Evolutionary conservation across 805 yeast species (phyloP), one percentile per base, ranked within the genome.

Genomic region (Lachancea sp.): DNA sequence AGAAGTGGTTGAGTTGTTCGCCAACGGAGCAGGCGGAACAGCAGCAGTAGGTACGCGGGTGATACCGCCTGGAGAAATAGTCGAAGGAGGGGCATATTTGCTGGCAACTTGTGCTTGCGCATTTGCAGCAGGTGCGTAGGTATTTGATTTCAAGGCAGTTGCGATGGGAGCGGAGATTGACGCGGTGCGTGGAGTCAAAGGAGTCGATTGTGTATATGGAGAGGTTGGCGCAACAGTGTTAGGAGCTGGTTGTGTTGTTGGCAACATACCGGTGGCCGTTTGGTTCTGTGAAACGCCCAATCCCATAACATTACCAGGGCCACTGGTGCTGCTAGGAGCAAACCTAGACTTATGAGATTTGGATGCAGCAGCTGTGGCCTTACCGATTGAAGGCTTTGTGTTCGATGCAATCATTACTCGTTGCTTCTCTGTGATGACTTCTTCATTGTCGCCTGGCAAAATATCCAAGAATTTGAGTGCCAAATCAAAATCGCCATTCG

Each of bases 401-500:
- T 72, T 72, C 12, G 78, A 69, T 6, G 95, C 95, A 50, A 76
- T 78, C 34, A 70, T 48, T 15, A 90, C 80, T 52, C 98, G 79
- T 47, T 84, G 89, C 60, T 80, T 84, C 55, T 86, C 96, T 31
- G 74, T 58, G 41, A 72, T 75, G 36, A 83, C 79, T 19, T 80
- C 85, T 32, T 82, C 83, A 51, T 80, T 77, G 40, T 77, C 77
- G 33, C 74, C 77, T 9, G 97, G 95, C 53, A 92, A 69, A 45
- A 82, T 69, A 33, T 70, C 68, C 56, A 90, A 71, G 49, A 84
- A 77, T 49, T 72, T 75, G 43, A 69, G 72, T 1, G 97, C 97
- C 49, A 90, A 67, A 8, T 82, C 94, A 51, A 86, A 80, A 48
- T 84, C 78, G 20, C 97, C 97, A 55, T 73, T 78, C 20, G 87